Evolutionary conservation across 306 rosid species (phyloP).

Genomic region (Cucurbita argyrosperma): DNA sequence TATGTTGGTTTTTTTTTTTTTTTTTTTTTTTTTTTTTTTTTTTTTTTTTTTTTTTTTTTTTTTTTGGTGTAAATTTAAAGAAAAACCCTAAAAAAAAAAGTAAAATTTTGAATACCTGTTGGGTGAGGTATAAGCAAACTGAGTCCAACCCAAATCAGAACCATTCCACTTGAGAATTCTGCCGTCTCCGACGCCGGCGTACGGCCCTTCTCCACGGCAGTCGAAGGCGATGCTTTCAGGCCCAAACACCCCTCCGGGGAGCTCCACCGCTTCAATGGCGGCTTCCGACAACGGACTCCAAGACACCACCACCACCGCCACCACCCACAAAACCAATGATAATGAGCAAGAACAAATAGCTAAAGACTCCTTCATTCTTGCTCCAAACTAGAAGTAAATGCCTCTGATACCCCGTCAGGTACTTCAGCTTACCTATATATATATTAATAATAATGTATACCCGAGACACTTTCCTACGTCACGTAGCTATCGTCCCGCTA

Average conservation of each 20-base stretch:
- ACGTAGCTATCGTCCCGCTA: not conserved
- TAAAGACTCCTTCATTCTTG: not conserved
- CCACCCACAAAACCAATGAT: not conserved
- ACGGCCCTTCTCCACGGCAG: slow-evolving; percentile 47
- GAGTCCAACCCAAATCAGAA: slow-evolving; percentile 15
- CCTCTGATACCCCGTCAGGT: not conserved
- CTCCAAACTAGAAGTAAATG: not conserved
- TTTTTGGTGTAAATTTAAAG: too few relatives aligned
- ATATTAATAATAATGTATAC: not conserved
- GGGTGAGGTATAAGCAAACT: slow-evolving; percentile 36
- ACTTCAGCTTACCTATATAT: not conserved
- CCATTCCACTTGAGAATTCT: slow-evolving; percentile 45
- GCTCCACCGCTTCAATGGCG: not conserved
- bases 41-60: too few relatives aligned
- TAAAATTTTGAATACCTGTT: slow-evolving; percentile 10
- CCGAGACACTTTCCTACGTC: not conserved
- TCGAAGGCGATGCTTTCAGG: slow-evolving; percentile 50
- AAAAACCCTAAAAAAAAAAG: not conserved
- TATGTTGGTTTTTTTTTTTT: too few relatives aligned
- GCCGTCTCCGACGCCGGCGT: slow-evolving; percentile 41
- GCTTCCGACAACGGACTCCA: not conserved
- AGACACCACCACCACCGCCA: not conserved
- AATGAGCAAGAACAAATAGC: not conserved
- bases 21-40: too few relatives aligned
- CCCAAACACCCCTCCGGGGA: slow-evolving; percentile 23